Evolutionary conservation across 345 rosid species (phyloP).

Genomic region (Nephelium lappaceum): DNA sequence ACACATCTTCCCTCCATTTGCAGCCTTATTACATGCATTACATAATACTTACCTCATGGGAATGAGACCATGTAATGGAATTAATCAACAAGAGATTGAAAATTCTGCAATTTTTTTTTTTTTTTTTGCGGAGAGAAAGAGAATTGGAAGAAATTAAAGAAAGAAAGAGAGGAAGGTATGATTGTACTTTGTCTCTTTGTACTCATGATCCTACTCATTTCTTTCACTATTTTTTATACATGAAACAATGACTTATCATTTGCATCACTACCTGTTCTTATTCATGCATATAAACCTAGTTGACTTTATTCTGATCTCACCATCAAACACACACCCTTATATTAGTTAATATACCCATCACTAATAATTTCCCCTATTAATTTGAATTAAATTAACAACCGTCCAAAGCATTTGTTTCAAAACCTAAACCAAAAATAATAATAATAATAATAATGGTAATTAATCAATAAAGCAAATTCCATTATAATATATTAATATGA

Average conservation of each 20-base stretch:
- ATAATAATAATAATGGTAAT: conserved; percentile 8
- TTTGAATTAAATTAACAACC: conserved; percentile 7
- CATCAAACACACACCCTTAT: conserved; percentile 11
- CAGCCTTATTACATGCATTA: conserved; percentile 4
- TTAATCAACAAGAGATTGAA: conserved; percentile 33
- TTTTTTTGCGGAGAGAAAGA: not conserved
- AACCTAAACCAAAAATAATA: not conserved
- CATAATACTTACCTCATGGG: conserved; percentile 28
- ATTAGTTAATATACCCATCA: not conserved
- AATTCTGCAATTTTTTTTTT: conserved; percentile 14
- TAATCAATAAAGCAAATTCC: not conserved
- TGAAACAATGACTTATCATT: conserved; percentile 31
- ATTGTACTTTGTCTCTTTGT: conserved; percentile 41
- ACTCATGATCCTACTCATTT: conserved; percentile 41
- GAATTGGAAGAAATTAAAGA: conserved; percentile 1
- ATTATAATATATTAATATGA: conserved; percentile 5
- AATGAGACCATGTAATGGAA: conserved; percentile 17
- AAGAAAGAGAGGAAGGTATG: conserved; percentile 16
- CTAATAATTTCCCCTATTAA: not conserved
- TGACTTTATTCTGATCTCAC: conserved; percentile 29
- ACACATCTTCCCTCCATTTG: no score
- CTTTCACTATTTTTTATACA: conserved; percentile 23
- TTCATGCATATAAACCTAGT: conserved; percentile 28
- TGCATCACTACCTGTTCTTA: conserved; percentile 21
- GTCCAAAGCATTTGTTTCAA: conserved; percentile 1